Percentiles rank a stretch among this genome's conserved stretches.
Evolutionary conservation across 495 filamentous ascomycete species (phyloP).

Genomic region (Penicillium canariense): DNA sequence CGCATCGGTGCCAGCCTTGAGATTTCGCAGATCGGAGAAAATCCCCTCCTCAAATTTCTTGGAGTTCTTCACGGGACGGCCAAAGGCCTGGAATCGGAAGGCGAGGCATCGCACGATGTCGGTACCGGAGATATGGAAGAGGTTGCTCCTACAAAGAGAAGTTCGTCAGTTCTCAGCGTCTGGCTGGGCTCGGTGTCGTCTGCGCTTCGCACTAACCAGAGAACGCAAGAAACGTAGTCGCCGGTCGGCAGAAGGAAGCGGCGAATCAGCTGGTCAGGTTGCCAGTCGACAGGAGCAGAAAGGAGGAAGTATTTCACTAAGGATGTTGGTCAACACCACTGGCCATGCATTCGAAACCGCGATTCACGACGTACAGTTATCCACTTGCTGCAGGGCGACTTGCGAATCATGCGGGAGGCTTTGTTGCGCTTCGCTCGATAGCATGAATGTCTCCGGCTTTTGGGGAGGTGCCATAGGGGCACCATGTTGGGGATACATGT

Average conservation of each 20-base stretch:
- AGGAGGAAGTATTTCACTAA: constrained; percentile 99
- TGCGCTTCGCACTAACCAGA: constrained; percentile 63
- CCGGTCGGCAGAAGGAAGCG: constrained; percentile 93
- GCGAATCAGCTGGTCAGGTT: constrained; percentile 91
- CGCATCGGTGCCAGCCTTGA: constrained; percentile 98
- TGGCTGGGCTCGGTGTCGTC: not conserved
- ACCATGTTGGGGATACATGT: constrained; percentile 53
- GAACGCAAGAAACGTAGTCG: constrained; percentile 97
- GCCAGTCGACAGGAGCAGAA: constrained; percentile 97
- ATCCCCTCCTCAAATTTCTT: constrained; percentile 99
- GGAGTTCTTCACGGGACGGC: constrained; percentile 97
- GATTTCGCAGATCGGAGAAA: constrained; percentile 96
- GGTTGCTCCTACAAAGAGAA: constrained; percentile 70
- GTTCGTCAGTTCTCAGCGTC: not conserved
- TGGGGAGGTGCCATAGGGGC: constrained; percentile 68
- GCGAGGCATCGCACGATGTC: constrained; percentile 98
- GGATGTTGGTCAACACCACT: constrained; percentile 15
- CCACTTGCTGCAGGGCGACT: constrained; percentile 96
- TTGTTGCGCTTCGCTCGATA: constrained; percentile 93
- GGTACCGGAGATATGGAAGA: constrained; percentile 98
- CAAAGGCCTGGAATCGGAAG: constrained; percentile 97
- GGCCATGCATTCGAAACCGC: constrained; percentile 1
- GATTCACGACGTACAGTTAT: constrained; percentile 73
- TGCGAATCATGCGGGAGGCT: constrained; percentile 93
- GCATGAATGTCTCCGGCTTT: constrained; percentile 98